Evolutionary conservation across 805 yeast species (phyloP), one percentile per base, ranked within the genome.

Genomic region (Candida adriatica): DNA sequence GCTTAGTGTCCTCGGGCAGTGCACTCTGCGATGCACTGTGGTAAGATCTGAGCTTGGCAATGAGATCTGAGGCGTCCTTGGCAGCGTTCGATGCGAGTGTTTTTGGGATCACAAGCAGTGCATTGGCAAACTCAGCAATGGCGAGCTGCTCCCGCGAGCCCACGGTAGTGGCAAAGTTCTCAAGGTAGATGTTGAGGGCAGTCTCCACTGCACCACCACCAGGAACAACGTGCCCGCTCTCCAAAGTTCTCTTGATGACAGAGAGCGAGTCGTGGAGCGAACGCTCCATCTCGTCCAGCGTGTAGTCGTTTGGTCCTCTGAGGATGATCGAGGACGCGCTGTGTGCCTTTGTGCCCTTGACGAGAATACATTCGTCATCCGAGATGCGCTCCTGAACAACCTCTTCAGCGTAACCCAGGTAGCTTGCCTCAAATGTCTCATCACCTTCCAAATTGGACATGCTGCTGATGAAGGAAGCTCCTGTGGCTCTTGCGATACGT

Each of bases 161-260:
- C 31, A 92, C 90, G 1, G 97, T 87, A 7, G 97, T 92, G 30
- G 98, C 98, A 60, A 92, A 92, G 57, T 85, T 90, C 60, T 92
- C 98, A 56, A 92, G 68, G 58, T 85, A 92, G 32, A 92, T 87
- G 64, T 87, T 88, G 53, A 92, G 70, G 3, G 97, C 97, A 31
- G 95, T 72, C 63, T 92, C 99, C 21, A 92, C 98, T 6, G 97
- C 96, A 39, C 99, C 99, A 44, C 99, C 99, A 40, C 99, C 99
- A 26, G 98, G 97, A 6, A 92, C 98, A 36, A 94, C 88, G 45
- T 73, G 63, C 14, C 96, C 97, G 51, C 90, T 77, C 61, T 92
- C 98, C 45, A 94, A 70, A 9, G 97, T 87, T 56, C 98, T 78
- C 66, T 92, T 92, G 22, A 92, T 95, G 22, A 92, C 98, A 27